A percentile compares a stretch with the other conserved stretches of the same genome.
Conservation (phyloP, 257 asterid species). For the Linaria vulgaris region DNA sequence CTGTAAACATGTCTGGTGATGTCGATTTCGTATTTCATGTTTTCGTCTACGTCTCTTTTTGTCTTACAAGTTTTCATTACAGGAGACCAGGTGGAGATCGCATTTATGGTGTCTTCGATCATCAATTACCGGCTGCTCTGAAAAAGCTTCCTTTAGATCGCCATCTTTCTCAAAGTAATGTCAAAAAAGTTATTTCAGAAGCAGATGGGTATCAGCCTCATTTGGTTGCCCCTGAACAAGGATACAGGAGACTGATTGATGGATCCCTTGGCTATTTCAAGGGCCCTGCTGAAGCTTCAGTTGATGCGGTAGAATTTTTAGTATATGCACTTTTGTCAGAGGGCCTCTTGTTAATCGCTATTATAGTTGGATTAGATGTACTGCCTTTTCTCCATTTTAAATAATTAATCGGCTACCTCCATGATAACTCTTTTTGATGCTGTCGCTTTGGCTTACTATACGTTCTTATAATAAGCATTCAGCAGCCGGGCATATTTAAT, state of each 20-base stretch:
- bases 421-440: slow-evolving; percentile 2
- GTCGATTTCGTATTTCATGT: no score
- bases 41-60: background rate
- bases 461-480: background rate
- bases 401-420: slow-evolving; percentile 9
- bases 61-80: slow-evolving; percentile 24
- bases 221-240: slow-evolving; percentile 98
- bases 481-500: no score
- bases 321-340: slow-evolving; percentile 10
- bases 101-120: slow-evolving; percentile 90
- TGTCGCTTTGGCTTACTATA: background rate
- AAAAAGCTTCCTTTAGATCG: slow-evolving; percentile 97
- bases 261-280: slow-evolving; percentile 94
- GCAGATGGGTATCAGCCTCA: slow-evolving; percentile 99
- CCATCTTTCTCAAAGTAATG: slow-evolving; percentile 84
- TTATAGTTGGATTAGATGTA: background rate
- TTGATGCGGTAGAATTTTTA: slow-evolving; percentile 70
- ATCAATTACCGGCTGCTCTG: slow-evolving; percentile 91
- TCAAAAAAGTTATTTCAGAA: slow-evolving; percentile 79
- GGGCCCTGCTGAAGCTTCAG: slow-evolving; percentile 99
- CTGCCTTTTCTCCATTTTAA: slow-evolving; percentile 5
- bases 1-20: no score
- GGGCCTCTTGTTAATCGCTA: slow-evolving; percentile 8
- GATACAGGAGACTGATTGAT: slow-evolving; percentile 91
- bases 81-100: slow-evolving; percentile 97